Evolutionary conservation across 768 basidiomycete species (phyloP), one percentile per base, ranked within the genome.

Genomic region (Clathrus columnatus): DNA sequence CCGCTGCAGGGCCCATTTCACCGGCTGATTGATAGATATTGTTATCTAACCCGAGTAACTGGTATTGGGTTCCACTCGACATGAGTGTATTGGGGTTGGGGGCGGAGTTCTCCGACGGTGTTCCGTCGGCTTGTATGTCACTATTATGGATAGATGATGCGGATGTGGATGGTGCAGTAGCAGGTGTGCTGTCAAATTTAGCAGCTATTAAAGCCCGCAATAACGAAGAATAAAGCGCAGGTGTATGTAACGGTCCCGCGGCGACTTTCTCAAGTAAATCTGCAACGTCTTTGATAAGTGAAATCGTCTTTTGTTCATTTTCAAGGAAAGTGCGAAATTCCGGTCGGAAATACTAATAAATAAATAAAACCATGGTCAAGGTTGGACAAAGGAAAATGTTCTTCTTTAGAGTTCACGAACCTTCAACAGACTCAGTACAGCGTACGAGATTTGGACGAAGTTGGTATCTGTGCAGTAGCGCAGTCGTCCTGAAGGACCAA

Each of bases 361-460:
- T 20, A 30, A 52, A 14, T 14, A 18, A 42, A 18, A 48, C 51
- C 5, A 32, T 54, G 51, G 7, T 29, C 44, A 44, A 4, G 17
- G 16, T 5, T 18, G 58, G 21, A 58, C 48, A 55, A 48, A 8
- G 53, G 50, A 23, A 30, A n/a, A 70, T 74, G 54, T 50, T n/a
- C n/a, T n/a, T n/a, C n/a, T n/a, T n/a, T n/a, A n/a, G n/a, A n/a
- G n/a, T n/a, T n/a, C n/a, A n/a, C n/a, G n/a, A n/a, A 91, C 88
- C 84, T 97, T 98, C 59, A 99, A 75, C 60, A 97, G 73, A 63
- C 87, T 95, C 56, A 96, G 73, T 6, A 97, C 87, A 0, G 91
- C 93, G 69, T 98, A 96, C n/a, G 87, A 87, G 45, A 81, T 81
- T 72, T 89, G 85, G 7, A 98, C 94, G 60, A 89, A 95, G 62